Conservation (phyloP, 805 yeast genomes). For the Teunomyces gatunensis region DNA sequence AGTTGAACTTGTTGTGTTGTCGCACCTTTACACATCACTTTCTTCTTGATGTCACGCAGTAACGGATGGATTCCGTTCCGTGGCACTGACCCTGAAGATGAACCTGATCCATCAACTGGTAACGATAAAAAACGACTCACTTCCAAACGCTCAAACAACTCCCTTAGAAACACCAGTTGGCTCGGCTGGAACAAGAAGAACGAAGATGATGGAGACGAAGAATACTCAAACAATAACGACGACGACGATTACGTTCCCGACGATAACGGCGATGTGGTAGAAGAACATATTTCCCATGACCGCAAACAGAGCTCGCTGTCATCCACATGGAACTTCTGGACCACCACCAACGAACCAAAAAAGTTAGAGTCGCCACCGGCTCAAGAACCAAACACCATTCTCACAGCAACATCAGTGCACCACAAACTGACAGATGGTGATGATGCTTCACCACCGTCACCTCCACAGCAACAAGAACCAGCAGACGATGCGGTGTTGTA, state of each 20-base stretch:
- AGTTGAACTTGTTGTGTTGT: too few species aligned
- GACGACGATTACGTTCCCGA: constrained; percentile 22
- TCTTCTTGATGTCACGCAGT: background rate
- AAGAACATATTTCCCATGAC: constrained; percentile 24
- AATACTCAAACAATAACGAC: constrained; percentile 16
- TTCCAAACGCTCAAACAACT: constrained; percentile 19
- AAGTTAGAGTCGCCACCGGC: too few species aligned
- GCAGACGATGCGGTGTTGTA: constrained; percentile 44
- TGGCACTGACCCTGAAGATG: background rate
- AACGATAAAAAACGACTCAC: background rate
- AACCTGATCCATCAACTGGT: background rate
- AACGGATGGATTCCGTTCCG: constrained; percentile 1
- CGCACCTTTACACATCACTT: background rate
- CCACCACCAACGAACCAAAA: background rate
- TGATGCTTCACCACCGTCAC: constrained; percentile 4
- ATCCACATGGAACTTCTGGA: constrained; percentile 38
- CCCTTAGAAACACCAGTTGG: constrained; percentile 27
- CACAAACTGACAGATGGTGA: constrained; percentile 1
- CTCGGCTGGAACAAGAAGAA: constrained; percentile 21
- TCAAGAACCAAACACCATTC: constrained; percentile 19
- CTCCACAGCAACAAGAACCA: background rate
- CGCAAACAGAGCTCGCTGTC: constrained; percentile 21
- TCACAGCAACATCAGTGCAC: constrained; percentile 29
- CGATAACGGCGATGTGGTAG: constrained; percentile 31
- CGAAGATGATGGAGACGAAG: constrained; percentile 13